Base-by-base conservation (phyloP, 192 early-diverging fungal species). In the Umbelopsis sp. region DNA sequence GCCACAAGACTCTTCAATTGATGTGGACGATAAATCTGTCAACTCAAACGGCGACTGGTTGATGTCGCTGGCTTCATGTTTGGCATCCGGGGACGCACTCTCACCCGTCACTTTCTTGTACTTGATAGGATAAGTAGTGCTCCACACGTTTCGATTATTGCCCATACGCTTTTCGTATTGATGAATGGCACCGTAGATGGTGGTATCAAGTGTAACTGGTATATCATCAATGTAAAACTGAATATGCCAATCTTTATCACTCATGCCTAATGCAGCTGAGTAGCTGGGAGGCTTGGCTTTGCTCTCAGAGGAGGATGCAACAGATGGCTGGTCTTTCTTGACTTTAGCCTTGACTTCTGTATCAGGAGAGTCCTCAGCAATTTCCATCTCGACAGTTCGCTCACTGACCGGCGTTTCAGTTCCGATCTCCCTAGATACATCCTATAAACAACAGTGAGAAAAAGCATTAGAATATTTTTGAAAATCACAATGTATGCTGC, bases 111-210 rank as follows among this genome's bases (percentile, higher is more conserved):
- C 76, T 55, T 46, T 83, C 71, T 41, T 79, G 73, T 79, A 93
- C 21, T 74, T 84, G 33, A 93, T 80, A 2, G 86, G 85, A 58
- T 85, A 88, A 4, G 82, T 79, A 9, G 81, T 76, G 33, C 68
- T 72, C 91, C 91, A 94, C 1, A 90, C 75, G 49, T 84, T 82
- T 50, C 78, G 69, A n/a, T 68, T 66, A 68, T 71, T 70, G 5
- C 79, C 76, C 35, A 47, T 27, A 10, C 55, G 45, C n/a, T 44
- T 70, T 71, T 91, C 89, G 64, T 83, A 74, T 25, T 77, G 69
- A 66, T 88, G 91, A 27, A 91, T 74, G 44, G 90, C 88, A 21
- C 85, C 89, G 79, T 91, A 92, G 0, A 94, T 84, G 4, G 90
- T 92, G 44, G 68, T 79, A 49, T 91, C 87, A 1, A 70, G 80